phyloP scores from a whole-genome alignment of 352 stramenopile species.

The Pythium dissimile region DNA sequence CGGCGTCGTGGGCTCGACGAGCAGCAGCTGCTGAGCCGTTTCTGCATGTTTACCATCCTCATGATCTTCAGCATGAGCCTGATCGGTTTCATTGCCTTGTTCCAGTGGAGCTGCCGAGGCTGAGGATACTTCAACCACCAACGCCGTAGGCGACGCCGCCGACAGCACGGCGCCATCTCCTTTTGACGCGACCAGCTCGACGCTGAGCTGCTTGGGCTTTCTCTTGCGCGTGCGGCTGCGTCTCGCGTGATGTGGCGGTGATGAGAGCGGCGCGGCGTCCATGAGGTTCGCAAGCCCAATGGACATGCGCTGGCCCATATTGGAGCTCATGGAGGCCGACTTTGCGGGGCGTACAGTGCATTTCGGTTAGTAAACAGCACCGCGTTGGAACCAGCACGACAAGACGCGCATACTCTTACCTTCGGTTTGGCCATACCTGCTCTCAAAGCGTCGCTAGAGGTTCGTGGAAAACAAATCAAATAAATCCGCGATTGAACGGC shows the following conservation, averaged over 20 bases:
- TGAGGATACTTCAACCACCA: neutral
- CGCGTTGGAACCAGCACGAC: neutral
- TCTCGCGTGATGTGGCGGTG: neutral
- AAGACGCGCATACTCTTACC: neutral
- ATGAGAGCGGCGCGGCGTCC: constrained; percentile 11
- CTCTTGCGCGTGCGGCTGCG: neutral
- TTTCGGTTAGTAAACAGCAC: neutral
- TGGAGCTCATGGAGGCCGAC: constrained; percentile 1
- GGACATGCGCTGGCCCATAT: constrained; percentile 15
- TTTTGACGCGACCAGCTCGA: neutral
- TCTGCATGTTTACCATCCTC: neutral
- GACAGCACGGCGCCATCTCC: neutral
- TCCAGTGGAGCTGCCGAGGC: neutral
- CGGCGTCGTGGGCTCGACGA: constrained; percentile 10
- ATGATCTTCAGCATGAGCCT: neutral
- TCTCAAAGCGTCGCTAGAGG: neutral
- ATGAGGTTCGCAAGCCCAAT: constrained; percentile 23
- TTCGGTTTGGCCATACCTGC: constrained; percentile 4
- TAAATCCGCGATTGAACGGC: neutral
- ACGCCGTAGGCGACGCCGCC: constrained; percentile 5
- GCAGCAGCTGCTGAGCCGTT: too few relatives aligned
- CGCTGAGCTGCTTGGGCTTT: neutral
- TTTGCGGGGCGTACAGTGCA: neutral
- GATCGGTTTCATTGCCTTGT: neutral
- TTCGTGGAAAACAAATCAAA: neutral